phyloP scores from a whole-genome alignment of 352 stramenopile species.

The Phytophthora sojae region DNA sequence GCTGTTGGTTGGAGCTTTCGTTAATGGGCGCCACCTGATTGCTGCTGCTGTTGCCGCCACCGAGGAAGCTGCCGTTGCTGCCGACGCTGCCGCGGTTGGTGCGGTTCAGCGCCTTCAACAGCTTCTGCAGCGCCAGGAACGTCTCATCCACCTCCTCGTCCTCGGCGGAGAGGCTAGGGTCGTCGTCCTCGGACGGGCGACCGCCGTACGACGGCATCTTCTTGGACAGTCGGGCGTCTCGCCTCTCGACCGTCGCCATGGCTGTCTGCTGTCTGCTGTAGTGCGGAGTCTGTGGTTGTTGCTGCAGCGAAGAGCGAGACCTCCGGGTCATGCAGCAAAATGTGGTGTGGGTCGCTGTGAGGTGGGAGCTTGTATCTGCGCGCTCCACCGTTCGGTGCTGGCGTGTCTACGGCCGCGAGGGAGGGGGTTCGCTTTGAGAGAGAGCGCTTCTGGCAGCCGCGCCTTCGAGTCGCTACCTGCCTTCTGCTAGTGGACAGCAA shows the following conservation, averaged over 20 bases:
- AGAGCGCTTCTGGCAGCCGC: conserved; percentile 1
- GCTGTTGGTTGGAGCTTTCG: conserved; percentile 32
- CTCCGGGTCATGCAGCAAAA: conserved; percentile 32
- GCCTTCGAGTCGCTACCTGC: neutral
- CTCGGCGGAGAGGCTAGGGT: conserved; percentile 59
- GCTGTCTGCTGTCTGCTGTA: neutral
- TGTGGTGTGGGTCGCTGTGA: neutral
- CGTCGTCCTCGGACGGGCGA: conserved; percentile 47
- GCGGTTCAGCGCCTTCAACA: conserved; percentile 72
- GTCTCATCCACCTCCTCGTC: conserved; percentile 84
- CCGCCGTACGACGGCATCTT: conserved; percentile 60
- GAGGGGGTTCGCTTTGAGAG: conserved; percentile 6
- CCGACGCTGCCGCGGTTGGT: conserved; percentile 32
- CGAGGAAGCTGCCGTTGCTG: conserved; percentile 27
- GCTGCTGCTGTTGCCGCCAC: neutral
- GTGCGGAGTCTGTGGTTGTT: neutral
- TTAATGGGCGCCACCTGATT: conserved; percentile 7
- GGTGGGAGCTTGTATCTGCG: neutral
- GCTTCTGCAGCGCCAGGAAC: conserved; percentile 79
- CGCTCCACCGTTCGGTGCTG: neutral
- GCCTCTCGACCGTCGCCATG: conserved; percentile 32
- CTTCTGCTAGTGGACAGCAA: conserved; percentile 19
- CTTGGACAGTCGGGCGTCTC: conserved; percentile 42
- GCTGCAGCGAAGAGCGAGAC: neutral
- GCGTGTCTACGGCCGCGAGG: conserved; percentile 11